Evolutionary conservation across 192 early-diverging fungal species (phyloP), one percentile per base, ranked within the genome.

Genomic region (Coemansia sp.): DNA sequence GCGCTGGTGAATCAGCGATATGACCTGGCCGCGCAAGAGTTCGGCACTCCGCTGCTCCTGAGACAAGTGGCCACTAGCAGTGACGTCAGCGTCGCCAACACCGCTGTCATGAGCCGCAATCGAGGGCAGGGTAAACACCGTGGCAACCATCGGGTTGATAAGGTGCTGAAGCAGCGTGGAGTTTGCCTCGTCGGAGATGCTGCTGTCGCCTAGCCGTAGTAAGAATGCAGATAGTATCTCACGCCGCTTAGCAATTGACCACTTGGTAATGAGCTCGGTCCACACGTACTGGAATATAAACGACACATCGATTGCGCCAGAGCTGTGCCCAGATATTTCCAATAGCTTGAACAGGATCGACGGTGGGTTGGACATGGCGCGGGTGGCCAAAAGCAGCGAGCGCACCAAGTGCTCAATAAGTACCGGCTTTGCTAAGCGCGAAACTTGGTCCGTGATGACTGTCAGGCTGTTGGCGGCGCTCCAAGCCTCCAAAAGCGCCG

Each of bases 71-170:
- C 34, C 3, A 80, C 65, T 13, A 85, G 88, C 43, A 74, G 85
- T 88, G 88, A 92, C 15, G 91, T 86, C 68, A 80, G 87, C 53
- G 70, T 67, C 34, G 89, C 88, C 18, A 92, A 87, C 60, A 84
- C 85, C 31, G 78, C 82, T 62, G 89, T 89, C 70, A 90, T 87
- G 40, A 79, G 81, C 16, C 69, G 75, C 66, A 58, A 95, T 87
- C 0, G 89, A 74, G 5, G 91, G 88, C 43, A 95, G 78, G 15
- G 95, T 83, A 58, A 83, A 83, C 20, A 75, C 73, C 2, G 80
- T 74, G 0, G 80, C 80, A 3, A 83, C 83, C 86, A 95, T 89
- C 5, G 97, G 96, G 64, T 92, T 96, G 44, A 98, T 87, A 53
- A 99, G 86, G 63, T 91, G 88, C 38, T 92, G 84, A 24, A 97